A percentile compares a stretch with the other conserved stretches of the same genome.
phyloP scores from a whole-genome alignment of 1,139 yeast species.

The Taiozyma sp. region DNA sequence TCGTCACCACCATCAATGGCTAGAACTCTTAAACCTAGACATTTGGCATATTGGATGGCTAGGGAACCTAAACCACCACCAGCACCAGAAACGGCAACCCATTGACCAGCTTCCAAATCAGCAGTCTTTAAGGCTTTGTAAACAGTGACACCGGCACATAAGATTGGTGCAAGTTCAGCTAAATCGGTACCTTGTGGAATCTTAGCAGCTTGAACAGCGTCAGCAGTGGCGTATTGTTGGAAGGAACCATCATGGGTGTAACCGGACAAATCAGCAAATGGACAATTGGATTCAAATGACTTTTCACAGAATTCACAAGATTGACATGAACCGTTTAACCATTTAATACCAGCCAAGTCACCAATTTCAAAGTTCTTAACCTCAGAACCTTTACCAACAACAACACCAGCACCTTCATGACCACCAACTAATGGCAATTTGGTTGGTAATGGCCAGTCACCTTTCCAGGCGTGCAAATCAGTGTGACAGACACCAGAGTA shows the following conservation, averaged over 20 bases:
- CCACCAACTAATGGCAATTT: constrained; percentile 72
- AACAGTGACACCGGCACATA: constrained; percentile 66
- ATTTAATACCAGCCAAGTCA: constrained; percentile 58
- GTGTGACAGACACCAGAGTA: constrained; percentile 82
- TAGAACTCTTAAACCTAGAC: constrained; percentile 56
- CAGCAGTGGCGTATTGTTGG: constrained; percentile 65
- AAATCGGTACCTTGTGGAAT: constrained; percentile 53
- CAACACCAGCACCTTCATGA: constrained; percentile 67
- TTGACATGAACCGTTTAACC: constrained; percentile 61
- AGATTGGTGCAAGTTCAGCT: constrained; percentile 53
- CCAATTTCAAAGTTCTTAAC: constrained; percentile 57
- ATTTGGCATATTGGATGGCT: constrained; percentile 58
- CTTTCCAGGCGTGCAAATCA: constrained; percentile 77
- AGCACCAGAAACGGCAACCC: constrained; percentile 64
- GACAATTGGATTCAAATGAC: constrained; percentile 52
- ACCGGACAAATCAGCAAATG: constrained; percentile 57
- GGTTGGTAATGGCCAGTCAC: constrained; percentile 69
- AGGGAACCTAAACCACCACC: constrained; percentile 65
- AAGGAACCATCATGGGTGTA: constrained; percentile 66
- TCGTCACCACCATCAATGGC: constrained; percentile 62
- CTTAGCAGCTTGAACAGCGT: constrained; percentile 58
- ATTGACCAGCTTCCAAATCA: constrained; percentile 47
- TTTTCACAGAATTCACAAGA: constrained; percentile 54
- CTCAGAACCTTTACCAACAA: constrained; percentile 52
- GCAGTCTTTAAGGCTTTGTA: constrained; percentile 65